Evolutionary conservation across 768 basidiomycete genomes (phyloP).

Genomic region (Rubroboletus satanas): DNA sequence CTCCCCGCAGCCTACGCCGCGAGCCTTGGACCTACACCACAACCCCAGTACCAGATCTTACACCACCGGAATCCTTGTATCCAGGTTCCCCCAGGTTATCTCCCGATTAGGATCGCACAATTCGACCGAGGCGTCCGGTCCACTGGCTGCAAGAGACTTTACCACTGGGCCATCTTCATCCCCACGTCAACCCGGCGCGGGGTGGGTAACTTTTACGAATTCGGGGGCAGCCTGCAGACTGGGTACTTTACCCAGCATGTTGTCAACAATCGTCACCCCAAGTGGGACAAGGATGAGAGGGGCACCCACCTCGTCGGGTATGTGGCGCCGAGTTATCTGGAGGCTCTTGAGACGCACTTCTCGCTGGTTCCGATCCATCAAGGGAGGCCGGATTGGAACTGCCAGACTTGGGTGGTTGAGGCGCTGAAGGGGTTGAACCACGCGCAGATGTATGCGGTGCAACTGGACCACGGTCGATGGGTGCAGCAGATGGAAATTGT

Average conservation of each 20-base stretch:
- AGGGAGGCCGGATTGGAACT: conserved; percentile 7
- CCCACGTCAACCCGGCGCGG: conserved; percentile 17
- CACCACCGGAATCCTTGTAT: neutral
- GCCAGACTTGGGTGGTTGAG: conserved; percentile 21
- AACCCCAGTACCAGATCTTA: conserved; percentile 7
- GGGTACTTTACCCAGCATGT: conserved; percentile 17
- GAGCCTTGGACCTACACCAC: neutral
- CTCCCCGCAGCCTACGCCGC: conserved; percentile 5
- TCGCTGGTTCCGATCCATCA: conserved; percentile 13
- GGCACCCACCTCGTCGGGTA: conserved; percentile 13
- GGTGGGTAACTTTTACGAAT: conserved; percentile 20
- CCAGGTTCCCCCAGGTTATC: conserved; percentile 11
- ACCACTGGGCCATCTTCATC: conserved; percentile 25
- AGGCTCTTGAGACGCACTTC: conserved; percentile 2
- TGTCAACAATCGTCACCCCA: conserved; percentile 11
- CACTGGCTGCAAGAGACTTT: neutral
- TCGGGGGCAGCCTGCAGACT: conserved; percentile 4
- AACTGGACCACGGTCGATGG: conserved; percentile 14
- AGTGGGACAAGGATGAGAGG: conserved; percentile 13
- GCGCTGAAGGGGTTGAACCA: conserved; percentile 12
- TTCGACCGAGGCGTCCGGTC: conserved; percentile 7
- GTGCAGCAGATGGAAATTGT: conserved; percentile 15
- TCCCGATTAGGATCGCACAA: conserved; percentile 16
- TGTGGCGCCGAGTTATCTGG: conserved; percentile 4
- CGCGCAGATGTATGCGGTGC: conserved; percentile 13